Percentiles rank a stretch among this genome's conserved stretches.
Conservation (phyloP, 208 protist species). For the Crithidia bombi region DNA sequence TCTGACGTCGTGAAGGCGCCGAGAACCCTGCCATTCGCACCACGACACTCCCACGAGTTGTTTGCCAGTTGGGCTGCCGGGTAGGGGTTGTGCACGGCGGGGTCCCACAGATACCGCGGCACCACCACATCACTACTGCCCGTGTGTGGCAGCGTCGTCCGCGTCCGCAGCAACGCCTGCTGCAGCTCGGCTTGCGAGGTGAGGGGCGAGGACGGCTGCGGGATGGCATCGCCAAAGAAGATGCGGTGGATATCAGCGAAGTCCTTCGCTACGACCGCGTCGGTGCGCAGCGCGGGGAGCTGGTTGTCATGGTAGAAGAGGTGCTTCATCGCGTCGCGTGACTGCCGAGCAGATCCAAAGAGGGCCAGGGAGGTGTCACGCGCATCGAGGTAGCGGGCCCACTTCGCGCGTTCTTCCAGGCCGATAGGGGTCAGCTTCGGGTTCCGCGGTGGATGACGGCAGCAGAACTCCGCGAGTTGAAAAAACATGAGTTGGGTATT, state of each 20-base stretch:
- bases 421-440: constrained; percentile 75
- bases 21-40: background rate
- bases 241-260: constrained; percentile 59
- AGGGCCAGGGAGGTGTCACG: constrained; percentile 86
- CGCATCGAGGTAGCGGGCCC: constrained; percentile 83
- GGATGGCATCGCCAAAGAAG: constrained; percentile 38
- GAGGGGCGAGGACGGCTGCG: constrained; percentile 14
- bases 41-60: background rate
- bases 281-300: constrained; percentile 68
- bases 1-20: constrained; percentile 19
- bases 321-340: constrained; percentile 86
- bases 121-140: constrained; percentile 53
- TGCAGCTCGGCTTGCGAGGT: constrained; percentile 25
- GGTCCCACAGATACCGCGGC: constrained; percentile 79
- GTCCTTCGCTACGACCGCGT: constrained; percentile 70
- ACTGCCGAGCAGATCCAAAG: constrained; percentile 82
- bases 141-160: constrained; percentile 72
- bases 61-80: constrained; percentile 40
- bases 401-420: constrained; percentile 75
- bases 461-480: constrained; percentile 75
- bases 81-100: constrained; percentile 83
- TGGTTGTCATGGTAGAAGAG: constrained; percentile 85
- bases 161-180: constrained; percentile 36
- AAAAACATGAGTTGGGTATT: constrained; percentile 61
- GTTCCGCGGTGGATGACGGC: constrained; percentile 71